These are phyloP conservation scores for Podospora pseudopauciseta DNA, from an alignment of 495 filamentous ascomycete genomes.

Conservation along the genomic window DNA sequence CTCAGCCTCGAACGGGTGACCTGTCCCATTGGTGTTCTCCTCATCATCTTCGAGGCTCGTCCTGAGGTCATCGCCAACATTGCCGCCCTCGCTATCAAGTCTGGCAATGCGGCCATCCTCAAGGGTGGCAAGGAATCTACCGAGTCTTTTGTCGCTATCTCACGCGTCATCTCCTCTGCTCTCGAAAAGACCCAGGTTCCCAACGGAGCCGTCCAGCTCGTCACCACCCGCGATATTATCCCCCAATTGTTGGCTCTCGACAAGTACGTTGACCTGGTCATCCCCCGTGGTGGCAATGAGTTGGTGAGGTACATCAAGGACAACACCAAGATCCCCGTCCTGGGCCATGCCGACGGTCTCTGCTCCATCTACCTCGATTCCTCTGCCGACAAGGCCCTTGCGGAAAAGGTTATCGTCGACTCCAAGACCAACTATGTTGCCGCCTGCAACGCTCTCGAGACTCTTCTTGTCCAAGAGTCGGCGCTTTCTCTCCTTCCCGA, in stretches of 20 bases:
- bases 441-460: constrained; percentile 93
- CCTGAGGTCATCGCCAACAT: constrained; percentile 99
- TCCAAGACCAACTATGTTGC: constrained; percentile 92
- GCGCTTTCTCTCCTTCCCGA: constrained; percentile 64
- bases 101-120: constrained; percentile 92
- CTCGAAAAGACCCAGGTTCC: constrained; percentile 75
- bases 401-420: constrained; percentile 78
- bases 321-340: constrained; percentile 88
- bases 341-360: constrained; percentile 94
- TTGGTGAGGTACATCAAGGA: constrained; percentile 87
- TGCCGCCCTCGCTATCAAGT: constrained; percentile 93
- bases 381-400: constrained; percentile 68
- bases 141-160: constrained; percentile 87
- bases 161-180: constrained; percentile 75
- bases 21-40: constrained; percentile 90
- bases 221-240: constrained; percentile 85
- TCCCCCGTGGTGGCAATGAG: constrained; percentile 90
- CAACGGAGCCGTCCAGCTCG: constrained; percentile 82
- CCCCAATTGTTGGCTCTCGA: constrained; percentile 79
- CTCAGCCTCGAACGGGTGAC: constrained; percentile 80
- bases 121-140: constrained; percentile 98
- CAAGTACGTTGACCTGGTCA: constrained; percentile 86
- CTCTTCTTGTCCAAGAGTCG: constrained; percentile 75
- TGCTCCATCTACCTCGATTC: constrained; percentile 85
- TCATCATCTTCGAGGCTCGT: constrained; percentile 97